Evolutionary conservation across 805 yeast species (phyloP), one percentile per base, ranked within the genome.

Genomic region (Jamesozyma spencerorum): DNA sequence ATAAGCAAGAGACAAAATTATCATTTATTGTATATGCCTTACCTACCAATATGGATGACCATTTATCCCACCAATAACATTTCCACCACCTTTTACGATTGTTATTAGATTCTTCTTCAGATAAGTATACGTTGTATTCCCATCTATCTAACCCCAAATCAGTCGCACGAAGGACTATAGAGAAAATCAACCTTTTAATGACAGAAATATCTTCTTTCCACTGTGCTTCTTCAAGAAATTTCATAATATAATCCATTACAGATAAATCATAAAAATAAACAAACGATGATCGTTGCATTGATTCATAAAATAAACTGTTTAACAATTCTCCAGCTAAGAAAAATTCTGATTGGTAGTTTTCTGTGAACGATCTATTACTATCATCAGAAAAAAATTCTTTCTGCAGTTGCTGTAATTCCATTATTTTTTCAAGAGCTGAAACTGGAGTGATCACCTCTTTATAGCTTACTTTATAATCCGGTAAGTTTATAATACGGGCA

Each of bases 21-120:
- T 43, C 44, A 10, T 41, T 18, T 1, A 47, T 34, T n/a, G 38
- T 11, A 7, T 38, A 37, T 8, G 44, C 42, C 19, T 47, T 50
- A 1, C 53, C 53, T 3, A 47, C 37, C 3, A 33, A 15, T 2
- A 42, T 11, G 4, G 49, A 18, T 30, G 29, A 35, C 53, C 51
- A 50, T 18, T 40, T 41, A 38, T 47, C 52, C 51, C 51, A 47
- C 52, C 50, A 47, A 19, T 40, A 42, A 19, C 42, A 34, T n/a
- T 39, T 41, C 54, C 53, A 50, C 51, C 51, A 50, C 5, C 42
- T n/a, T 29, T 31, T 33, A 14, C 54, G 38, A 10, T 37, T 35
- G n/a, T 34, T 18, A 18, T 50, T 47, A 2, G 53, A 50, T n/a
- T 18, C 18, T 3, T n/a, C 17, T 36, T 48, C 51, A 4, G 33